Evolutionary conservation across 2,329 filamentous ascomycete genomes (phyloP).

Genomic region (Aspergillus ochraceoroseus): DNA sequence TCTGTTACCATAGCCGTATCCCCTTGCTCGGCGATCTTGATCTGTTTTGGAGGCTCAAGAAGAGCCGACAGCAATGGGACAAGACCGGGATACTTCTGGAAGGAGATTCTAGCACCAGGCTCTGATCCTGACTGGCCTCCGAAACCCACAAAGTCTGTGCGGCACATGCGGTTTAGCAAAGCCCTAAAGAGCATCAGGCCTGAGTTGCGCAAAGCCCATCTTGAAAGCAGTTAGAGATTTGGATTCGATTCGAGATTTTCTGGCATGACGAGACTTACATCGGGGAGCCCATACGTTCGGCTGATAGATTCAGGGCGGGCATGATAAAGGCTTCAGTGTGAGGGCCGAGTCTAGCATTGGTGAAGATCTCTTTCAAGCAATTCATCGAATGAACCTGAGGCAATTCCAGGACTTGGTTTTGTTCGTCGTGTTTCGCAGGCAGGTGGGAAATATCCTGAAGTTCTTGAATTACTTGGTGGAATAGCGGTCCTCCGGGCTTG

Average conservation of each 20-base stretch:
- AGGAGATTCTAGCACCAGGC: conserved; percentile 38
- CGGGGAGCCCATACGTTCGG: conserved; percentile 69
- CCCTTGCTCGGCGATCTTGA: conserved; percentile 16
- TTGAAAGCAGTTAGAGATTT: conserved; percentile 32
- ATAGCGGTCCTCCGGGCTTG: conserved; percentile 51
- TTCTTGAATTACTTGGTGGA: conserved; percentile 41
- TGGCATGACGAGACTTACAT: conserved; percentile 53
- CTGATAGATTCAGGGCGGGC: conserved; percentile 70
- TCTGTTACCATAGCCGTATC: conserved; percentile 39
- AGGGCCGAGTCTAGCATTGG: conserved; percentile 68
- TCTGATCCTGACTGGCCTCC: conserved; percentile 43
- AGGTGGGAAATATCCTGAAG: conserved; percentile 38
- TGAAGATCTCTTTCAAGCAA: conserved; percentile 87
- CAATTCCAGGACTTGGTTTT: conserved; percentile 52
- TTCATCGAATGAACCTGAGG: conserved; percentile 95
- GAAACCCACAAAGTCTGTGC: conserved; percentile 47
- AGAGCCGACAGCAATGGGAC: conserved; percentile 36
- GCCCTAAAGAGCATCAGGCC: conserved; percentile 83
- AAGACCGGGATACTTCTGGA: conserved; percentile 40
- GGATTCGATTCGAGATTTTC: neutral
- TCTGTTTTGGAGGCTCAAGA: conserved; percentile 25
- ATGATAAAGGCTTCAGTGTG: conserved; percentile 70
- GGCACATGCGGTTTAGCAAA: conserved; percentile 63
- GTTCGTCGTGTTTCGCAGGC: conserved; percentile 28
- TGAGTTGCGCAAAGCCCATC: conserved; percentile 93